A percentile compares a stretch with the other conserved stretches of the same genome.
Conservation (phyloP, 208 protist species). For the Leptomonas pyrrhocoris region DNA sequence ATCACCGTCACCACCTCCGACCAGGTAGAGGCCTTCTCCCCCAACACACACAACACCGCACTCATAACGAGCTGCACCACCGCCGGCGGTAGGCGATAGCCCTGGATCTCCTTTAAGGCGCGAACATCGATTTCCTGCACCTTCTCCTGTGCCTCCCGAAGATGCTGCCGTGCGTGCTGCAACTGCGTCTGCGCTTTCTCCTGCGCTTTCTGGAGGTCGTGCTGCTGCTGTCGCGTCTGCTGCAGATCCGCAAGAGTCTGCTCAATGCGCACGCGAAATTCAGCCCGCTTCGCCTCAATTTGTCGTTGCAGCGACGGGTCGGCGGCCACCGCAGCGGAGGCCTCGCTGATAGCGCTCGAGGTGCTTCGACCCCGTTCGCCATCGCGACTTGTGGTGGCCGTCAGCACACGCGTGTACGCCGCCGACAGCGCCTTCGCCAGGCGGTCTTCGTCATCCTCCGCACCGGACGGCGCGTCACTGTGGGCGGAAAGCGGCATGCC, state of each 20-base stretch:
- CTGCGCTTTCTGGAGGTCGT: constrained; percentile 30
- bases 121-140: constrained; percentile 53
- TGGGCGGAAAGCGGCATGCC: too few relatives aligned
- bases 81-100: constrained; percentile 66
- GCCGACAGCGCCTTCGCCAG: constrained; percentile 24
- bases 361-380: not conserved
- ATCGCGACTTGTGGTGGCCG: not conserved
- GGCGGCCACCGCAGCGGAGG: not conserved
- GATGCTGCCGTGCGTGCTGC: constrained; percentile 33
- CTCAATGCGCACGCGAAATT: constrained; percentile 17
- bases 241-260: constrained; percentile 16
- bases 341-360: not conserved
- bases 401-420: constrained; percentile 23
- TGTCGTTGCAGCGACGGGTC: constrained; percentile 9
- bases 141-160: constrained; percentile 44
- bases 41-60: constrained; percentile 60
- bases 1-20: constrained; percentile 40
- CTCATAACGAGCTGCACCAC: constrained; percentile 74
- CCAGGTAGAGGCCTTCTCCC: constrained; percentile 50
- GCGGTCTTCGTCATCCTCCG: constrained; percentile 20
- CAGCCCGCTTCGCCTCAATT: constrained; percentile 26
- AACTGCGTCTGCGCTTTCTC: constrained; percentile 21
- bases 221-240: constrained; percentile 22
- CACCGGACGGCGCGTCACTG: too few relatives aligned
- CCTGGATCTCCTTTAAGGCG: constrained; percentile 60